Evolutionary conservation across 345 rosid genomes (phyloP).

Genomic region (Moricandia moricandioides): DNA sequence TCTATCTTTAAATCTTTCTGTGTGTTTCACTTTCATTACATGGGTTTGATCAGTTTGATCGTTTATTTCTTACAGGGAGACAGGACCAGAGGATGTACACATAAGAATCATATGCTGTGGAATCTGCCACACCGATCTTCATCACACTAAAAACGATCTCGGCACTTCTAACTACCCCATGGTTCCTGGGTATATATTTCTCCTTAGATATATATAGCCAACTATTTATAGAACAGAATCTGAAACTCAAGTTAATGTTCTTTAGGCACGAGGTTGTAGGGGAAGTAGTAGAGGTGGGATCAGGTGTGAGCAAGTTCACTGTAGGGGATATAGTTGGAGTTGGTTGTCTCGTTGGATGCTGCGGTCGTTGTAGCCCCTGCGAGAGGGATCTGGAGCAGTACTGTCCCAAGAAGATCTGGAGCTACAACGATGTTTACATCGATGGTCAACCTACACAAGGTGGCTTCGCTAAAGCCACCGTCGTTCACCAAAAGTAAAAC

Average conservation of each 20-base stretch:
- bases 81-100: slow-evolving; percentile 64
- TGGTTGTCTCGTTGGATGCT: slow-evolving; percentile 56
- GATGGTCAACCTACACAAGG: slow-evolving; percentile 61
- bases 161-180: slow-evolving; percentile 69
- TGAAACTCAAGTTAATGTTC: not conserved
- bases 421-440: slow-evolving; percentile 49
- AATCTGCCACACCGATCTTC: slow-evolving; percentile 73
- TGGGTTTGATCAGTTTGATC: not conserved
- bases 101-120: slow-evolving; percentile 65
- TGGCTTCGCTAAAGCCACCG: slow-evolving; percentile 51
- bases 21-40: not conserved
- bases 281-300: slow-evolving; percentile 66
- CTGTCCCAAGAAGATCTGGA: slow-evolving; percentile 53
- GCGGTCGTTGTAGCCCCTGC: slow-evolving; percentile 50
- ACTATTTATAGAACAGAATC: not conserved
- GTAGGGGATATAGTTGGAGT: slow-evolving; percentile 60
- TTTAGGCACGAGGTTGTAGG: slow-evolving; percentile 77
- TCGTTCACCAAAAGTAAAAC: slow-evolving; percentile 56
- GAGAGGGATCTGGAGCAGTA: slow-evolving; percentile 56
- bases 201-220: not conserved
- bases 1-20: not conserved
- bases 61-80: slow-evolving; percentile 41
- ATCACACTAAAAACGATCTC: slow-evolving; percentile 59
- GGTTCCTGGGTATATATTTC: slow-evolving; percentile 73
- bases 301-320: slow-evolving; percentile 47